Percentiles rank a stretch among this genome's conserved stretches.
Conservation (phyloP, 805 yeast species). For the Saccharomycopsis sp. region DNA sequence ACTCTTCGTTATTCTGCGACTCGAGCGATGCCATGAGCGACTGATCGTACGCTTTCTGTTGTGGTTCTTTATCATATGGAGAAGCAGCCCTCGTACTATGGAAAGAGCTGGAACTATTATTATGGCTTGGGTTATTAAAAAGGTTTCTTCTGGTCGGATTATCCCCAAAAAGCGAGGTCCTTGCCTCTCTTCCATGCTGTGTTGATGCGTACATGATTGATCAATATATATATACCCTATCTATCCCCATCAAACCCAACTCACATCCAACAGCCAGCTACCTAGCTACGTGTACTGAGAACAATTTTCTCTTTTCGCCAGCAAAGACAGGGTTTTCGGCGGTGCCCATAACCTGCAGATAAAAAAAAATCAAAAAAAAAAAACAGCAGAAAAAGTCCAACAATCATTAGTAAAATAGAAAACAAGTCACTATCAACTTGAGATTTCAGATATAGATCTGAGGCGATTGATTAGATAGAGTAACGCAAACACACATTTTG, state of each 20-base stretch:
- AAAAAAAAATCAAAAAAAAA: too few relatives aligned
- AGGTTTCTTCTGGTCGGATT: slow-evolving; percentile 8
- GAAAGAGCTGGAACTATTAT: not conserved
- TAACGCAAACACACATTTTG: not conserved
- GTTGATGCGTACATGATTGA: not conserved
- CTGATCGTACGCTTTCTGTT: slow-evolving; percentile 27
- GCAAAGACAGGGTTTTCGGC: not conserved
- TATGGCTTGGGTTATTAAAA: slow-evolving; percentile 1
- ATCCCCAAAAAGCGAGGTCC: slow-evolving; percentile 17
- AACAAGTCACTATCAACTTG: not conserved
- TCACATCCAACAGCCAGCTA: too few relatives aligned
- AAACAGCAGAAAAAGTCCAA: not conserved
- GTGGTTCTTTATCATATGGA: slow-evolving; percentile 26
- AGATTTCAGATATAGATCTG: not conserved
- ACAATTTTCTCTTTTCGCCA: not conserved
- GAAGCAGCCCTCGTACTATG: slow-evolving; percentile 26
- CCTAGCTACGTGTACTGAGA: not conserved
- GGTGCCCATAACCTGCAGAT: not conserved
- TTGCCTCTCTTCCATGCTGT: slow-evolving; percentile 3
- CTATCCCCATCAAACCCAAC: too few relatives aligned
- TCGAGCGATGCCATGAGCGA: slow-evolving; percentile 33
- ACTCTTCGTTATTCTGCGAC: slow-evolving; percentile 35
- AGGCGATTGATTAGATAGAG: not conserved
- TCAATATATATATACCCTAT: too few relatives aligned
- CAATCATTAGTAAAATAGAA: not conserved